Conservation (phyloP, 2,329 filamentous ascomycete genomes). For the Trichoderma breve region DNA sequence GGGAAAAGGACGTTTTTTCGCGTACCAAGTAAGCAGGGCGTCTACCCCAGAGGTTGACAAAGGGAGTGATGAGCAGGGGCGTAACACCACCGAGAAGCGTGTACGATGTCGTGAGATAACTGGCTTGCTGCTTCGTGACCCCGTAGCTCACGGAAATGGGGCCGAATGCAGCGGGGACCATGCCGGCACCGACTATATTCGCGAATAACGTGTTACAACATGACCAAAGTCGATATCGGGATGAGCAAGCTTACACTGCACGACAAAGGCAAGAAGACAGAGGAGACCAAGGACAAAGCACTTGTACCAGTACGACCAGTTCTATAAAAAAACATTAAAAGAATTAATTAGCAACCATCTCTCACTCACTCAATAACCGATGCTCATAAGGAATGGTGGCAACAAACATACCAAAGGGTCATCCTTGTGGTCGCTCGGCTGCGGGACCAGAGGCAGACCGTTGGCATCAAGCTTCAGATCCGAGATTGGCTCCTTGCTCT, state of each 20-base stretch:
- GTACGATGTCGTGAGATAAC: conserved; percentile 16
- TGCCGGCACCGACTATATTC: conserved; percentile 5
- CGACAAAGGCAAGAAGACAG: conserved; percentile 13
- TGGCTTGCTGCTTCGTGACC: conserved; percentile 3
- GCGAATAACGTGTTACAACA: neutral
- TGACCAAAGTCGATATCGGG: neutral
- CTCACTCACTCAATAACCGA: neutral
- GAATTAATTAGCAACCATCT: neutral
- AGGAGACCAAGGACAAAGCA: conserved; percentile 6
- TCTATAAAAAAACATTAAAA: neutral
- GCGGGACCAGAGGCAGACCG: conserved; percentile 8
- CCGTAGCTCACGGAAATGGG: neutral
- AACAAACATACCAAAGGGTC: conserved; percentile 5
- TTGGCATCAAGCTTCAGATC: conserved; percentile 1
- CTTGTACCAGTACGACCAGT: conserved; percentile 10
- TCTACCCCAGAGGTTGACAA: conserved; percentile 12
- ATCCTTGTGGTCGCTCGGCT: conserved; percentile 16
- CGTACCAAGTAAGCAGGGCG: conserved; percentile 7
- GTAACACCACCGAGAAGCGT: conserved; percentile 15
- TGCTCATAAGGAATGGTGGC: neutral
- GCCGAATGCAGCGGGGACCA: conserved; percentile 12
- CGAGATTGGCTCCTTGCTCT: conserved; percentile 6
- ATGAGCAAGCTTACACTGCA: neutral
- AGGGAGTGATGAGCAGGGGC: conserved; percentile 3
- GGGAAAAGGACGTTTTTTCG: too few relatives aligned